Base-by-base conservation (phyloP, 164 flowering plant genomes). In the Cinnamomum micranthum region DNA sequence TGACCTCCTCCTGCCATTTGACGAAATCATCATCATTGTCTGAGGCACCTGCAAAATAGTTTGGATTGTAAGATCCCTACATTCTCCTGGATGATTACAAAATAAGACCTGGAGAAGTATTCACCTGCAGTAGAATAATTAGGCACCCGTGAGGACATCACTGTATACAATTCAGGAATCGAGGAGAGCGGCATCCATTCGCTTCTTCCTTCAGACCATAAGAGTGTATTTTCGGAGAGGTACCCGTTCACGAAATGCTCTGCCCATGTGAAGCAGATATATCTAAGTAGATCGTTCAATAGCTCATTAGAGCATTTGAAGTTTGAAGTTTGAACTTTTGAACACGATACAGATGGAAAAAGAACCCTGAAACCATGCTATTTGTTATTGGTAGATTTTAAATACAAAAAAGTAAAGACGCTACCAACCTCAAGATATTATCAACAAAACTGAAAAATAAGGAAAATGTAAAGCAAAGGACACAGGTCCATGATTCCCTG, bases 181-280 rank as follows among this genome's bases (percentile, higher is more conserved):
- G 89, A 86, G 31, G 90, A 90, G 27, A 93, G 73, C 14, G 91
- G 93, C 84, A 87, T 87, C 99, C 99, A 95, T 23, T 90, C 91
- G 17, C 82, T 87, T 82, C 88, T 86, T 75, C 97, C 97, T 83
- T 95, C 90, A 65, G 89, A 76, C 99, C 99, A 95, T 14, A 87
- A 80, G n/a, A 90, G 89, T 51, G 98, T 86, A 82, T 73, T 82
- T 58, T 82, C 88, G 9, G 81, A 65, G 71, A 95, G 81, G 80
- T 89, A 90, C 31, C 98, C 99, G 81, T 82, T 90, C 33, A 74
- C 17, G 75, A 83, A 89, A 83, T 95, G 95, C 81, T 87, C 99
- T 95, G 92, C 77, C 81, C 87, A 91, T 71, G 80, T 72, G 80
- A 88, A 90, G 81, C 64, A 88, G 88, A 89, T 66, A 41, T 55